Evolutionary conservation across 192 early-diverging fungal species (phyloP).

Genomic region (Phycomyces nitens): DNA sequence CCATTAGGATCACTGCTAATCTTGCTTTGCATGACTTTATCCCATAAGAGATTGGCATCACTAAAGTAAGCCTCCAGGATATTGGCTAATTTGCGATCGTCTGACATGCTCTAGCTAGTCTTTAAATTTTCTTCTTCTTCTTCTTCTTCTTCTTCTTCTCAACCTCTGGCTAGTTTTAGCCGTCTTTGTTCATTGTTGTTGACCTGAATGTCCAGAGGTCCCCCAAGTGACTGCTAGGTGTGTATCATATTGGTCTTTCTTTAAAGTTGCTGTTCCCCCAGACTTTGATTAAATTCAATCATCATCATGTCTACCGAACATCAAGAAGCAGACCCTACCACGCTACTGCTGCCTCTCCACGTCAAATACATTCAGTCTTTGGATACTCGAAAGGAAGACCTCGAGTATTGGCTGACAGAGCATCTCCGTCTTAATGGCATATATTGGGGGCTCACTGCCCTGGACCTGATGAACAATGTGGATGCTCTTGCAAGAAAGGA

Average conservation of each 20-base stretch:
- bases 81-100: conserved; percentile 12
- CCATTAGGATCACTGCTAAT: conserved; percentile 9
- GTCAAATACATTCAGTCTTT: conserved; percentile 69
- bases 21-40: conserved; percentile 14
- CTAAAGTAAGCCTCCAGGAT: conserved; percentile 28
- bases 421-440: conserved; percentile 88
- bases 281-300: too few species aligned
- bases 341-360: conserved; percentile 57
- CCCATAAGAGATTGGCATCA: conserved; percentile 28
- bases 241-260: too few species aligned
- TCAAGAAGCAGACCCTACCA: conserved; percentile 10
- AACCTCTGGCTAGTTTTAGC: too few species aligned
- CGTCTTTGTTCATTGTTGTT: too few species aligned
- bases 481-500: conserved; percentile 67
- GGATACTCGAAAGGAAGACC: conserved; percentile 71
- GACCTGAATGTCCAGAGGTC: too few species aligned
- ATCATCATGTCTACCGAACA: conserved; percentile 13
- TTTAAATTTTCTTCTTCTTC: not conserved
- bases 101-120: not conserved
- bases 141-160: not conserved
- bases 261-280: too few species aligned
- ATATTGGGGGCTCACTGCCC: conserved; percentile 90
- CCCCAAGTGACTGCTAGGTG: too few species aligned
- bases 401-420: conserved; percentile 94
- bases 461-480: conserved; percentile 64